phyloP scores from a whole-genome alignment of 176 grass and related monocot species.

The Oryza brachyantha region DNA sequence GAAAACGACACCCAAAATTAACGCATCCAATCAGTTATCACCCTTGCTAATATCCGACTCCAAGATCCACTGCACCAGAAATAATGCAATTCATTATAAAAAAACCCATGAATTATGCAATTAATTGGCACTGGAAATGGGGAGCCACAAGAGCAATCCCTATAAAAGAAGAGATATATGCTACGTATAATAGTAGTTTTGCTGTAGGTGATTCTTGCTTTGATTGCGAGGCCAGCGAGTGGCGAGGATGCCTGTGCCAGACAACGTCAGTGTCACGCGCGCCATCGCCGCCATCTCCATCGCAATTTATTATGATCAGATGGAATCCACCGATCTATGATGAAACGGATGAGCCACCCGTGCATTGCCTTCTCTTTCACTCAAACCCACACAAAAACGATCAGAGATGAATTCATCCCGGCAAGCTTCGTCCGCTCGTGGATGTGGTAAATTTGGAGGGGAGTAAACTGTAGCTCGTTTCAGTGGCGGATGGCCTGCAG shows the following conservation, averaged over 20 bases:
- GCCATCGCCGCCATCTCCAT: not conserved
- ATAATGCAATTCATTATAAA: not conserved
- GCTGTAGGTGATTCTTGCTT: not conserved
- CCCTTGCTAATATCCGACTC: not conserved
- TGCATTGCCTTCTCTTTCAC: constrained; percentile 15
- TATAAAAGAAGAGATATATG: not conserved
- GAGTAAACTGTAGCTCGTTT: not conserved
- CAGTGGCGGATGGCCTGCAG: not conserved
- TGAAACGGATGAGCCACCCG: not conserved
- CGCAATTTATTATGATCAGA: not conserved
- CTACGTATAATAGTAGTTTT: not conserved
- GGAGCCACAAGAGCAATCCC: not conserved
- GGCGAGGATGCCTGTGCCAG: not conserved
- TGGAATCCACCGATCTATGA: not conserved
- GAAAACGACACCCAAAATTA: not conserved
- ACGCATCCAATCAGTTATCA: not conserved
- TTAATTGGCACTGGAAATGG: not conserved
- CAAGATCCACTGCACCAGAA: not conserved
- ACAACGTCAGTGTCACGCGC: not conserved
- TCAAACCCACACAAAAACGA: not conserved
- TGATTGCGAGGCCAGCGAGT: constrained; percentile 7
- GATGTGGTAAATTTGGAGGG: constrained; percentile 1
- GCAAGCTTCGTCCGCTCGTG: not conserved
- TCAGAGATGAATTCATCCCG: not conserved
- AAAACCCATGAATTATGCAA: not conserved